Percentiles rank a stretch among this genome's conserved stretches.
Evolutionary conservation across 352 stramenopile genomes (phyloP).

Genomic region (Globisporangium canariense): DNA sequence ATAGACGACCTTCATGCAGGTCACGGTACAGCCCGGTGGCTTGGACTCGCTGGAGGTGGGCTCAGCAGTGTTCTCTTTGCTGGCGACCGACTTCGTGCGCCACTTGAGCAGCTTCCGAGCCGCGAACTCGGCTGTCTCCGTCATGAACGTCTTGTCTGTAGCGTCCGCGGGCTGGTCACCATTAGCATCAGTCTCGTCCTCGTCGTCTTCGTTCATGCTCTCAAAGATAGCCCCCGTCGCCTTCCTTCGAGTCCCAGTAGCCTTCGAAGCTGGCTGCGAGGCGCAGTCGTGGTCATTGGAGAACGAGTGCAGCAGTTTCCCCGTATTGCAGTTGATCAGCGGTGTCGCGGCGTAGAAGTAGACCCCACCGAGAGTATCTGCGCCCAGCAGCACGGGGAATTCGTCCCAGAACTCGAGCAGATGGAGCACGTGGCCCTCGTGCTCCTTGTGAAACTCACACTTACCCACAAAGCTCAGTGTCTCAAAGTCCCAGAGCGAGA

Average conservation of each 20-base stretch:
- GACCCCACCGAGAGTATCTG: conserved; percentile 42
- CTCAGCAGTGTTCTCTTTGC: not conserved
- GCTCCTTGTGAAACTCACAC: conserved; percentile 28
- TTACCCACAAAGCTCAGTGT: conserved; percentile 42
- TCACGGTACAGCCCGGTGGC: conserved; percentile 29
- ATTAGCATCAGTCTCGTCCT: conserved; percentile 11
- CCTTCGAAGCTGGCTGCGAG: not conserved
- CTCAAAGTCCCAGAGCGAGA: conserved; percentile 81
- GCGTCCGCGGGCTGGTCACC: not conserved
- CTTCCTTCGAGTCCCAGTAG: not conserved
- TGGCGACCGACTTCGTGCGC: conserved; percentile 4
- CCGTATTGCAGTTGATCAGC: conserved; percentile 37
- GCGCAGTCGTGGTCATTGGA: conserved; percentile 32
- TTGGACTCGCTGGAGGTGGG: not conserved
- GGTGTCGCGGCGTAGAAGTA: conserved; percentile 60
- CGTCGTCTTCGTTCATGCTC: conserved; percentile 1
- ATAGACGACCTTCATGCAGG: conserved; percentile 48
- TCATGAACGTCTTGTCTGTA: conserved; percentile 24
- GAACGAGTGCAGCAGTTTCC: conserved; percentile 55
- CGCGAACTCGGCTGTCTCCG: conserved; percentile 28
- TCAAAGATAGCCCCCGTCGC: not conserved
- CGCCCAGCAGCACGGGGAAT: conserved; percentile 57
- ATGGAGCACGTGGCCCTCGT: conserved; percentile 26
- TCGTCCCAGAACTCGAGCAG: conserved; percentile 67
- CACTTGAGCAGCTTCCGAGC: conserved; percentile 36